Conservation (phyloP, 2,329 filamentous ascomycete species). For the Furcasterigmium sp. region DNA sequence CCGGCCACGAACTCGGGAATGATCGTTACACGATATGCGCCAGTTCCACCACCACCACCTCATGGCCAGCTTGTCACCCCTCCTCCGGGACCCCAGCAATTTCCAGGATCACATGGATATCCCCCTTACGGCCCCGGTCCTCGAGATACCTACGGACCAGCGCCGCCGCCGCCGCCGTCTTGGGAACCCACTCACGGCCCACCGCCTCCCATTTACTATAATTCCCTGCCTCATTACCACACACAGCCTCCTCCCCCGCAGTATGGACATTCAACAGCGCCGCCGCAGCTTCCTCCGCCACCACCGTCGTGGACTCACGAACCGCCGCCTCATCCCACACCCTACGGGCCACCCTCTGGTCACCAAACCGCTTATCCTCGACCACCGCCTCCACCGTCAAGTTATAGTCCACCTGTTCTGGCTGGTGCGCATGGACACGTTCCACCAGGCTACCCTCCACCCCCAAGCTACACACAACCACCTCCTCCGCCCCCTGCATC, state of each 20-base stretch:
- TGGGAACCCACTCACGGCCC: constrained; percentile 2
- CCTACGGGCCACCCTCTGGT: constrained; percentile 7
- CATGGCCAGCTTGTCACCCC: constrained; percentile 4
- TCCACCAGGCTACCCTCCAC: neutral
- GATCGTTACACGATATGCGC: neutral
- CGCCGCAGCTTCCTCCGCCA: neutral
- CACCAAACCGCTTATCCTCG: neutral
- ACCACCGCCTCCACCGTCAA: neutral
- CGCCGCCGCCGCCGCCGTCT: constrained; percentile 4
- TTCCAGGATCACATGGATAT: neutral
- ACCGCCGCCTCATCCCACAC: constrained; percentile 5
- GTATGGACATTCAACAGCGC: constrained; percentile 1
- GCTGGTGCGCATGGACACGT: no score
- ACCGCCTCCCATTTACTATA: constrained; percentile 1
- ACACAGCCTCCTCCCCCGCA: neutral
- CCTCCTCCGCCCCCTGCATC: constrained; percentile 13
- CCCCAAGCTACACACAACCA: neutral
- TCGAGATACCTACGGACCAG: neutral
- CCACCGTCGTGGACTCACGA: neutral
- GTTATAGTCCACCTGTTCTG: constrained; percentile 7
- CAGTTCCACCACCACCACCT: constrained; percentile 6
- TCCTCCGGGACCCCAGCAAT: constrained; percentile 4
- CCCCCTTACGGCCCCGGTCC: neutral
- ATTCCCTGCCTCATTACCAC: neutral
- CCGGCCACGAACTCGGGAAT: neutral